A percentile compares a stretch with the other conserved stretches of the same genome.
phyloP scores from a whole-genome alignment of 1,284 basidiomycete species.

The Boletus smithii region DNA sequence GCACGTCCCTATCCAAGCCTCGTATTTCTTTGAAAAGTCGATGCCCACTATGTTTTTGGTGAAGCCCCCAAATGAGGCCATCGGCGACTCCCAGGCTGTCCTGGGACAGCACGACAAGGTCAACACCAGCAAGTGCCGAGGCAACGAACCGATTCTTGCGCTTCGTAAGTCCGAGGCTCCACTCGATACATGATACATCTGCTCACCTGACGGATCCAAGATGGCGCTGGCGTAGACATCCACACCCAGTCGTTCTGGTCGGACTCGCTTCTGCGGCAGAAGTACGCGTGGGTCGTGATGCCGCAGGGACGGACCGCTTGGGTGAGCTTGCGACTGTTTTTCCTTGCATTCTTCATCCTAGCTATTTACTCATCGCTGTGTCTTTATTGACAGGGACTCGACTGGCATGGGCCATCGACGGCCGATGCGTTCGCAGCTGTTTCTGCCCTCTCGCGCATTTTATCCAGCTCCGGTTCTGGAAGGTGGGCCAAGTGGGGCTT shows the following conservation, averaged over 20 bases:
- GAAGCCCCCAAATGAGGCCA: constrained; percentile 46
- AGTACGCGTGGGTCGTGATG: constrained; percentile 65
- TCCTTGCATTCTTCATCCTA: not conserved
- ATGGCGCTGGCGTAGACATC: constrained; percentile 79
- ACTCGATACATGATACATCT: not conserved
- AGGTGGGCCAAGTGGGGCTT: constrained; percentile 46
- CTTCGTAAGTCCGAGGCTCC: constrained; percentile 50
- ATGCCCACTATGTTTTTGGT: constrained; percentile 58
- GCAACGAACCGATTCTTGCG: constrained; percentile 59
- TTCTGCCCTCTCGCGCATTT: constrained; percentile 49
- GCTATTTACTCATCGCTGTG: not conserved
- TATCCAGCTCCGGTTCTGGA: constrained; percentile 30
- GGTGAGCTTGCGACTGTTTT: constrained; percentile 39
- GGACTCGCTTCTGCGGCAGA: constrained; percentile 54
- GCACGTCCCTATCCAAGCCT: constrained; percentile 44
- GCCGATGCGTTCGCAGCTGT: constrained; percentile 58
- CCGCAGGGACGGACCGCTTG: constrained; percentile 73
- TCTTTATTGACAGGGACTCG: constrained; percentile 57
- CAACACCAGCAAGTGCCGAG: constrained; percentile 11
- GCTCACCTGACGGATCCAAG: constrained; percentile 34
- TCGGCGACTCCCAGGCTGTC: constrained; percentile 7
- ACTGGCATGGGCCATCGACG: constrained; percentile 80
- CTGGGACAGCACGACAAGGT: not conserved
- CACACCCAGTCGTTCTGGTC: constrained; percentile 53
- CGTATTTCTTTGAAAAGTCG: constrained; percentile 55